phyloP scores from a whole-genome alignment of 139 green algal genomes.

The Picochlorum sp. region DNA sequence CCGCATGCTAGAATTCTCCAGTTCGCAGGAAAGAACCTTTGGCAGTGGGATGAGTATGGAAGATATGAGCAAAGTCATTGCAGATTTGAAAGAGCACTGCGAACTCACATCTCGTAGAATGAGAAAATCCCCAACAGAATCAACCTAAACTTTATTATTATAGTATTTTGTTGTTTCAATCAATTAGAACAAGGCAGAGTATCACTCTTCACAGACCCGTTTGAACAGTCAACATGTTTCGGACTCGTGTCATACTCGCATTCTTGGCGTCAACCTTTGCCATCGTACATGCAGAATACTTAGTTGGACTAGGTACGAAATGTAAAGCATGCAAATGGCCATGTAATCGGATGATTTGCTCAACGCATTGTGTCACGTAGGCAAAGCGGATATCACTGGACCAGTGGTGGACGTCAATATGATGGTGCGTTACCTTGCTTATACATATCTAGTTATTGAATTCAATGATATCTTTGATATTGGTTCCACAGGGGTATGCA shows the following conservation, averaged over 20 bases:
- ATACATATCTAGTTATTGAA: too few species aligned
- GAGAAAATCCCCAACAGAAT: too few species aligned
- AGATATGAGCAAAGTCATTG: constrained; percentile 20
- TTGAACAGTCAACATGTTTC: not conserved
- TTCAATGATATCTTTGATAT: too few species aligned
- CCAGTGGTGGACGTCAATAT: constrained; percentile 73
- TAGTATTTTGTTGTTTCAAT: too few species aligned
- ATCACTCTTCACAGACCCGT: not conserved
- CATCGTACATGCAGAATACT: not conserved
- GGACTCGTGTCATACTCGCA: too few species aligned
- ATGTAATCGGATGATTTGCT: too few species aligned
- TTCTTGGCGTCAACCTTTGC: not conserved
- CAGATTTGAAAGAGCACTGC: constrained; percentile 15
- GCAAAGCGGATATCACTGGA: constrained; percentile 66
- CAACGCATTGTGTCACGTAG: constrained; percentile 17
- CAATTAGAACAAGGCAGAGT: too few species aligned
- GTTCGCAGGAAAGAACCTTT: constrained; percentile 3
- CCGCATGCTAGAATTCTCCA: not conserved
- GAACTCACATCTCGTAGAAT: too few species aligned
- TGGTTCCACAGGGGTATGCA: constrained; percentile 58
- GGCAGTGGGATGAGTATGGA: constrained; percentile 25
- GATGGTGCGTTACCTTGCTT: constrained; percentile 47
- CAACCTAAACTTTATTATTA: too few species aligned
- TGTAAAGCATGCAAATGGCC: not conserved
- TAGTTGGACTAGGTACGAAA: not conserved